A percentile compares a stretch with the other conserved stretches of the same genome.
These are phyloP conservation scores for Pyrus hybrid DNA, from an alignment of 331 rosid species.

Conservation along the genomic window DNA sequence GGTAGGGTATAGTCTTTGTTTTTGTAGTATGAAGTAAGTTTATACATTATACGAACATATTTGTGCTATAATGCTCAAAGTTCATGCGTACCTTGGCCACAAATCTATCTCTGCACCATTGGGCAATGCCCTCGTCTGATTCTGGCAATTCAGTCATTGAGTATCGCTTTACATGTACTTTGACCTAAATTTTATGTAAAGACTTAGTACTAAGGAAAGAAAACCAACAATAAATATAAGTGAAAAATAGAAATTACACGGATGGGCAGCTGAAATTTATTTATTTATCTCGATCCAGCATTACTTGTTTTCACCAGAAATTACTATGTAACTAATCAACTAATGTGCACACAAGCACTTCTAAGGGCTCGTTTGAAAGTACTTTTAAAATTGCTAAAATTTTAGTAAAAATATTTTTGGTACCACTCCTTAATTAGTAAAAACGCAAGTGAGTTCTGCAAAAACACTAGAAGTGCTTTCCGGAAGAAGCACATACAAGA, in stretches of 20 bases:
- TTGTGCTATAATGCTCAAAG: not conserved
- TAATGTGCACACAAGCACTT: too few relatives aligned
- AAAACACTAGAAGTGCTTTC: too few relatives aligned
- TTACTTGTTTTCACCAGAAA: not conserved
- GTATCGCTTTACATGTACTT: not conserved
- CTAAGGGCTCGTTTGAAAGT: too few relatives aligned
- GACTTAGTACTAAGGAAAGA: not conserved
- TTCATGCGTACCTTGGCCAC: not conserved
- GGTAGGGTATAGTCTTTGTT: too few relatives aligned
- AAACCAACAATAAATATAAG: not conserved
- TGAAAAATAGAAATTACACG: too few relatives aligned
- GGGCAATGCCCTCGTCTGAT: not conserved
- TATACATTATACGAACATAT: not conserved
- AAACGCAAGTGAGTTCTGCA: too few relatives aligned
- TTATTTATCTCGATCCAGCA: not conserved
- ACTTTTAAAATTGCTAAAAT: too few relatives aligned
- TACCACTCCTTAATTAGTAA: too few relatives aligned
- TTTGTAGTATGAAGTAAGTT: too few relatives aligned
- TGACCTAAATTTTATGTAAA: not conserved
- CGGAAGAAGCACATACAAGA: too few relatives aligned
- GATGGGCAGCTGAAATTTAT: not conserved
- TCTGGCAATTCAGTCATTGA: not conserved
- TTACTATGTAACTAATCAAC: too few relatives aligned
- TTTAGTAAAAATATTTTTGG: too few relatives aligned
- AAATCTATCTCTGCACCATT: not conserved